These are phyloP conservation scores for Colletotrichum sojae DNA, from an alignment of 2,329 filamentous ascomycete species.

Conservation along the genomic window DNA sequence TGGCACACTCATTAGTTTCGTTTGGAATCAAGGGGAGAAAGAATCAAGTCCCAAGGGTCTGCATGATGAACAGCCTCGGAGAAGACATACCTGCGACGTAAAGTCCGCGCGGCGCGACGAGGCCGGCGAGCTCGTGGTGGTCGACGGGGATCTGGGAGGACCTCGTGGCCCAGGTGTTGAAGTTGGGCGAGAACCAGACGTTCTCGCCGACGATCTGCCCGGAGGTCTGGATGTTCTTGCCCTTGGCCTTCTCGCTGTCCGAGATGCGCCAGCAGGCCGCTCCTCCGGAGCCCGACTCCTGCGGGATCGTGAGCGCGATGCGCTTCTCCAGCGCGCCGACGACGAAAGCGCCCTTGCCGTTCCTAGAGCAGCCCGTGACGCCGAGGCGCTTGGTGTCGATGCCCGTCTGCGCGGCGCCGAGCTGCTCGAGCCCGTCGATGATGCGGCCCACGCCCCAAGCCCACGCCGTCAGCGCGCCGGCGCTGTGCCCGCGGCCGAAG, in stretches of 20 bases:
- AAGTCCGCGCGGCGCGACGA: slow-evolving; percentile 69
- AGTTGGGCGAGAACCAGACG: slow-evolving; percentile 72
- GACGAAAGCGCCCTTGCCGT: slow-evolving; percentile 76
- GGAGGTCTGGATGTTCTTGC: slow-evolving; percentile 73
- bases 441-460: slow-evolving; percentile 74
- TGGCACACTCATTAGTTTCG: background rate
- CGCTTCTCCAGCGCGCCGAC: slow-evolving; percentile 71
- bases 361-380: slow-evolving; percentile 75
- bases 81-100: slow-evolving; percentile 58
- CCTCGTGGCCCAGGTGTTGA: slow-evolving; percentile 65
- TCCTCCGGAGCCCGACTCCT: slow-evolving; percentile 74
- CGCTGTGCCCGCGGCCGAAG: slow-evolving; percentile 68
- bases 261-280: slow-evolving; percentile 73
- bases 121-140: slow-evolving; percentile 70
- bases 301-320: slow-evolving; percentile 72
- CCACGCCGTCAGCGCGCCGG: slow-evolving; percentile 73
- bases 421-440: slow-evolving; percentile 71
- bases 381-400: slow-evolving; percentile 67
- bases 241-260: slow-evolving; percentile 63
- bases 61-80: background rate
- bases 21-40: too few relatives aligned
- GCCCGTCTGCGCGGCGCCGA: slow-evolving; percentile 57
- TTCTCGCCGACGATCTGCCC: slow-evolving; percentile 72
- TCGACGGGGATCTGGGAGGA: slow-evolving; percentile 66
- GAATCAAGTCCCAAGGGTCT: too few relatives aligned